Evolutionary conservation across 2,329 filamentous ascomycete genomes (phyloP).

Genomic region (Leptodontidium sp.): DNA sequence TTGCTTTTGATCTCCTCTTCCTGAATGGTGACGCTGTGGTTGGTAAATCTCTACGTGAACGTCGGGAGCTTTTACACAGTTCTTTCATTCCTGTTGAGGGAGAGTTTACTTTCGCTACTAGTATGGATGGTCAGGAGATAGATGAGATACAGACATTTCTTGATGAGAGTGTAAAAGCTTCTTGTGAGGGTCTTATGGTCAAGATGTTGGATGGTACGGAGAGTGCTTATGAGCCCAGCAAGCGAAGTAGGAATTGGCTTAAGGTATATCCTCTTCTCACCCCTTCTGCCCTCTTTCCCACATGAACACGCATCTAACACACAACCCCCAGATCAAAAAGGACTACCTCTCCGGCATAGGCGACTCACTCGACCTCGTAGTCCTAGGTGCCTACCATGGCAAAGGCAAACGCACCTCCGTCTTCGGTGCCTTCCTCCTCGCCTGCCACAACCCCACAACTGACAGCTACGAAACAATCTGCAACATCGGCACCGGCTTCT

Average conservation of each 20-base stretch:
- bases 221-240: slow-evolving; percentile 94
- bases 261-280: slow-evolving; percentile 67
- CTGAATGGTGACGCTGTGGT: slow-evolving; percentile 91
- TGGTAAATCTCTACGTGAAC: slow-evolving; percentile 84
- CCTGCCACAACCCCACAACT: slow-evolving; percentile 83
- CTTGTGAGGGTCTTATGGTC: slow-evolving; percentile 97
- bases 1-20: slow-evolving; percentile 94
- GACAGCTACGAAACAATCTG: slow-evolving; percentile 95
- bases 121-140: slow-evolving; percentile 85
- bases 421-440: slow-evolving; percentile 94
- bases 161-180: slow-evolving; percentile 94
- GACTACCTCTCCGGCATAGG: slow-evolving; percentile 95
- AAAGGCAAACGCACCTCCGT: slow-evolving; percentile 95
- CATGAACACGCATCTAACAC: slow-evolving; percentile 13
- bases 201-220: slow-evolving; percentile 97
- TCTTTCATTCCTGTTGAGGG: slow-evolving; percentile 84
- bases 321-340: slow-evolving; percentile 79
- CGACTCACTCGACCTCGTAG: slow-evolving; percentile 95
- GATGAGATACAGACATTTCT: slow-evolving; percentile 93
- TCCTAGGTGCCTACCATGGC: slow-evolving; percentile 92
- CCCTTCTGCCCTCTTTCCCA: background rate
- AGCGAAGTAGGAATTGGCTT: slow-evolving; percentile 96
- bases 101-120: slow-evolving; percentile 90
- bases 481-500: slow-evolving; percentile 98
- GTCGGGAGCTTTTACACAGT: slow-evolving; percentile 75